Base-by-base conservation (phyloP, 495 filamentous ascomycete genomes). In the Talaromyces liani region DNA sequence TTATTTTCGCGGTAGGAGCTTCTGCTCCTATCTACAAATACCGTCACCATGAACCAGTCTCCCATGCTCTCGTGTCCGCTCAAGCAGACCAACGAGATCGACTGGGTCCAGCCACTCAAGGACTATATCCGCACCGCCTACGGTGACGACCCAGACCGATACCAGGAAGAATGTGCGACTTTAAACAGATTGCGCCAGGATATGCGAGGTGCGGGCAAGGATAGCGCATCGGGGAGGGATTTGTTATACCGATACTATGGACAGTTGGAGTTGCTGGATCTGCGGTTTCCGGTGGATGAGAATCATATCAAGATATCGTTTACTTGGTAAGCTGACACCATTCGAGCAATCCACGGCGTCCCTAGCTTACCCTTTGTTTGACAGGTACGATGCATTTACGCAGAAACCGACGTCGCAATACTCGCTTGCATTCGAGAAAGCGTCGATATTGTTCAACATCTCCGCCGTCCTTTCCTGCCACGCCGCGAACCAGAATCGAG, bases 371-470 rank as follows among this genome's bases (percentile, higher is more conserved):
- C 68, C 45, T 64, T 64, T 41, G 33, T 22, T 27, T 2, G 8
- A 1, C 71, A 98, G 93, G 93, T 96, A 93, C 75, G 94, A 98
- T 75, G 94, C 94, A 45, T 98, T 98, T 76, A 98, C 94, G 25
- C 92, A 96, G 73, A 97, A 97, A 70, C 82, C 91, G 16, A 98
- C 95, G 2, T 86, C 93, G 9, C 94, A 98, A 72, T 96, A 95
- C 77, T 97, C 93, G 33, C 84, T 98, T 33, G 94, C 94, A 34
- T 98, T 93, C 75, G 94, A 98, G 75, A 98, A 98, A 75, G 94
- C 94, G 20, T 98, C 95, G 62, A 96, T 98, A 72, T 96, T 98
- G 68, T 98, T 98, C 85, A 98, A 98, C 75, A 98, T 98, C 71
- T 96, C 94, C 22, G 95, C 94, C 64, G 93, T 98, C 7, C 81